Evolutionary conservation across 345 rosid genomes (phyloP).

Genomic region (Citrus inodora): DNA sequence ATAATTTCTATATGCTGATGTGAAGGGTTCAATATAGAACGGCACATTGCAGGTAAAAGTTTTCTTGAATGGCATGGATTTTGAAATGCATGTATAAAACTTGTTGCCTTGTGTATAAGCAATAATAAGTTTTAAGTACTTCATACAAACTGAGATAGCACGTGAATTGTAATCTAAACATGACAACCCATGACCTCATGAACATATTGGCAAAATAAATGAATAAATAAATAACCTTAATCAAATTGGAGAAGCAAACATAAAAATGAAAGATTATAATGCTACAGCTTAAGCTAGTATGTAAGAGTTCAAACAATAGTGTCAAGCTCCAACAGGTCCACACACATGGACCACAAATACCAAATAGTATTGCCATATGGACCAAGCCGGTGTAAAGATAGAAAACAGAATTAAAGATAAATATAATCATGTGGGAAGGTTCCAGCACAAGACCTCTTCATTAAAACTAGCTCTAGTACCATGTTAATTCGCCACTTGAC

Average conservation of each 20-base stretch:
- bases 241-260: not conserved
- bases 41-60: not conserved
- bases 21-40: not conserved
- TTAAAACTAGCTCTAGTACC: not conserved
- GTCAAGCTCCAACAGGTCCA: not conserved
- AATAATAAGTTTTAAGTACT: not conserved
- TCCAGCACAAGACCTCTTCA: not conserved
- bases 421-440: not conserved
- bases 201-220: not conserved
- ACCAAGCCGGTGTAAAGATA: not conserved
- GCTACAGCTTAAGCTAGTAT: not conserved
- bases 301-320: not conserved
- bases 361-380: not conserved
- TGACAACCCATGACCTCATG: not conserved
- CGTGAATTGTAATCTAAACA: not conserved
- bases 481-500: not conserved
- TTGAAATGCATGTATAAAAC: not conserved
- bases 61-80: not conserved
- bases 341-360: not conserved
- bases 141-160: not conserved
- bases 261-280: not conserved
- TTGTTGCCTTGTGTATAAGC: not conserved
- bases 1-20: not conserved
- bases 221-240: not conserved
- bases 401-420: not conserved